Evolutionary conservation across 2,329 filamentous ascomycete genomes (phyloP).

Genomic region (Hirsutella rhossiliensis): DNA sequence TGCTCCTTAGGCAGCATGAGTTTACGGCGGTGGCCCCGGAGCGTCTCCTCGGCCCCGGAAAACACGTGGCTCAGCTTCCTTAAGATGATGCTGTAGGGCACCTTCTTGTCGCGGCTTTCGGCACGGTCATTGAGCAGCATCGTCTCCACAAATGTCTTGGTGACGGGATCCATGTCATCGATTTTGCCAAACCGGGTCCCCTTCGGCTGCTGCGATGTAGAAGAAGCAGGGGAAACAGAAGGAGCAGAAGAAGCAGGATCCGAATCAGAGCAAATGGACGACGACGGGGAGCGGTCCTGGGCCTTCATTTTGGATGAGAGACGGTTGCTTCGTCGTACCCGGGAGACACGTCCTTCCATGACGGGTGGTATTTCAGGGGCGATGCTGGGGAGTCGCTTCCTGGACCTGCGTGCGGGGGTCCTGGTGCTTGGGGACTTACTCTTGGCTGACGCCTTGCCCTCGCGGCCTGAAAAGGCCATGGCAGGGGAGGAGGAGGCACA

Average conservation of each 20-base stretch:
- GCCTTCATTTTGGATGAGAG: background rate
- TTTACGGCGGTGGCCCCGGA: background rate
- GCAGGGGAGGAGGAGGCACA: background rate
- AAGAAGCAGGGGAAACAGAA: too few relatives aligned
- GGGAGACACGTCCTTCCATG: background rate
- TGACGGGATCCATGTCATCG: slow-evolving; percentile 2
- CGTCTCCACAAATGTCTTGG: background rate
- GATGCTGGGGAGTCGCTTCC: background rate
- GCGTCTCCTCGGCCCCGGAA: slow-evolving; percentile 1
- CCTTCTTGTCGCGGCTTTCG: background rate
- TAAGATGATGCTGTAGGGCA: slow-evolving; percentile 2
- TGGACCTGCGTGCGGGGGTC: background rate
- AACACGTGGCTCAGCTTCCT: background rate
- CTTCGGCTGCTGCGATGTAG: too few relatives aligned
- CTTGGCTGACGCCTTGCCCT: background rate
- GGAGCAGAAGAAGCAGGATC: too few relatives aligned
- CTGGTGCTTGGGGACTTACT: background rate
- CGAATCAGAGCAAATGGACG: too few relatives aligned
- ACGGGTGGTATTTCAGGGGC: background rate
- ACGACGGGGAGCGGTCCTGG: background rate
- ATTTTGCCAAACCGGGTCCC: background rate
- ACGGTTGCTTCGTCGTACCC: background rate
- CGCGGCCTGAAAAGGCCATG: too few relatives aligned
- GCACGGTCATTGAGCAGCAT: background rate
- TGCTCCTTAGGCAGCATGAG: background rate